phyloP scores from a whole-genome alignment of 768 basidiomycete species.

The Lenzites betulinus region DNA sequence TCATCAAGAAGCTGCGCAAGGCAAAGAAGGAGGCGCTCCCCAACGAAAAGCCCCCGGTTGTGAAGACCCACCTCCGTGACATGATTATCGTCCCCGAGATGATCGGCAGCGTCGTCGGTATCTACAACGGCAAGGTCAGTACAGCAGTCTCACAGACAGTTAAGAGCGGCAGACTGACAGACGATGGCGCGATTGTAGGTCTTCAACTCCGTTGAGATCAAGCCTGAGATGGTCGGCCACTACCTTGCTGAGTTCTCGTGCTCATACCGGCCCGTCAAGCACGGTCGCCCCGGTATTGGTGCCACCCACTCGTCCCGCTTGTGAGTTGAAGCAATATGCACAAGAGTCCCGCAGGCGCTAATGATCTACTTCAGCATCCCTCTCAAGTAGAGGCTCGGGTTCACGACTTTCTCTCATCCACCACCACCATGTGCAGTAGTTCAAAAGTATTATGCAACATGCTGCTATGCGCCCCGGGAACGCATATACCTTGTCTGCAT shows the following conservation, averaged over 20 bases:
- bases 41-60: constrained; percentile 97
- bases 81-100: constrained; percentile 99
- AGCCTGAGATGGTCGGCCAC: constrained; percentile 99
- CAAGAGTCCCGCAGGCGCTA: constrained; percentile 5
- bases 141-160: neutral
- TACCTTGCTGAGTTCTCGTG: constrained; percentile 98
- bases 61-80: constrained; percentile 98
- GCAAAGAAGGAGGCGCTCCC: constrained; percentile 99
- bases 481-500: constrained; percentile 10
- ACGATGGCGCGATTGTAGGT: constrained; percentile 45
- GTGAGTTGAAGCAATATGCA: constrained; percentile 44
- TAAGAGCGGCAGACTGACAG: neutral
- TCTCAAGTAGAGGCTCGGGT: constrained; percentile 75
- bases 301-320: constrained; percentile 66
- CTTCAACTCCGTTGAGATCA: constrained; percentile 98
- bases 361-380: constrained; percentile 63
- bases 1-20: constrained; percentile 99
- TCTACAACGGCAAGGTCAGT: constrained; percentile 95
- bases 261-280: constrained; percentile 98
- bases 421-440: constrained; percentile 29
- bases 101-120: constrained; percentile 97
- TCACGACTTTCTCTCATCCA: constrained; percentile 32
- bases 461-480: constrained; percentile 30
- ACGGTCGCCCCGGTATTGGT: constrained; percentile 99
- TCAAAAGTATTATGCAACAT: constrained; percentile 44